phyloP scores from a whole-genome alignment of 192 early-diverging fungal species.

The Linnemannia schmuckeri region DNA sequence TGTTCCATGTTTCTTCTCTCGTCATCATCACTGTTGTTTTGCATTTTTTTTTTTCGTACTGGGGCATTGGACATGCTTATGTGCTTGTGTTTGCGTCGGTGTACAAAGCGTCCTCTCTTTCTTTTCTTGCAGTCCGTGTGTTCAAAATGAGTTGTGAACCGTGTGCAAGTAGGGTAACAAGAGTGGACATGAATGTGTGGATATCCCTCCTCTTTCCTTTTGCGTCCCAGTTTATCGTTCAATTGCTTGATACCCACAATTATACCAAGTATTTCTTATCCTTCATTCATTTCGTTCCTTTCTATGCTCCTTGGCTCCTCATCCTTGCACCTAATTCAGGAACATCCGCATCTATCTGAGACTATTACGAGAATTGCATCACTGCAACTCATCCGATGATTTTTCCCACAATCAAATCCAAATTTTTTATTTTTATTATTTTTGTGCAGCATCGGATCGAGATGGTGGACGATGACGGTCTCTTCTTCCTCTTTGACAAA shows the following conservation, averaged over 20 bases:
- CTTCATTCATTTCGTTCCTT: not conserved
- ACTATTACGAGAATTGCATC: not conserved
- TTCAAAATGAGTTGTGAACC: not conserved
- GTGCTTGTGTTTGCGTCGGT: not conserved
- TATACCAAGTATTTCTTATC: not conserved
- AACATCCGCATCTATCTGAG: slow-evolving; percentile 4
- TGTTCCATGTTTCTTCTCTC: not conserved
- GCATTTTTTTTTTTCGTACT: not conserved
- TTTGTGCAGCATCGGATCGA: not conserved
- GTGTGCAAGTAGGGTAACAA: not conserved
- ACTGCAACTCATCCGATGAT: not conserved
- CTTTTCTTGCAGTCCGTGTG: not conserved
- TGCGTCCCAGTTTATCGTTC: not conserved
- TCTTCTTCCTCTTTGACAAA: too few species aligned
- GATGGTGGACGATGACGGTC: not conserved
- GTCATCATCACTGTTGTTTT: not conserved
- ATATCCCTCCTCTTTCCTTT: not conserved
- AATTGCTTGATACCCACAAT: not conserved
- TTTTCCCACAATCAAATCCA: not conserved
- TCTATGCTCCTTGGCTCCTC: not conserved
- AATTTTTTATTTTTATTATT: not conserved
- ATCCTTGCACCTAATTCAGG: not conserved
- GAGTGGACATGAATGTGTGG: not conserved
- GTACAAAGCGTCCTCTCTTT: not conserved
- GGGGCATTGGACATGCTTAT: not conserved